A percentile compares a stretch with the other conserved stretches of the same genome.
Conservation (phyloP, 179 eudicot genomes). For the Beta lomatogona region DNA sequence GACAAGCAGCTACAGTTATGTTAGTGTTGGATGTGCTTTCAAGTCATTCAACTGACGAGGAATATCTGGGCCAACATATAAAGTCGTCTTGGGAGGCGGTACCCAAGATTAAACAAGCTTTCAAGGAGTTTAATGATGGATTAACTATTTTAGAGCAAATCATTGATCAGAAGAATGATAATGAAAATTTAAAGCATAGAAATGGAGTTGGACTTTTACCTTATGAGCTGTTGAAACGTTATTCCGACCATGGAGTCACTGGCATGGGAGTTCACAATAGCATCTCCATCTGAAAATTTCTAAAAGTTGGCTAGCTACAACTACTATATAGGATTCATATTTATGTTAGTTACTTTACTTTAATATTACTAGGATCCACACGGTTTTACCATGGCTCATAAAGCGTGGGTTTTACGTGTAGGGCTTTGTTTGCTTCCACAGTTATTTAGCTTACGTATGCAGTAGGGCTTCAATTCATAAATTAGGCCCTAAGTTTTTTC, state of each 20-base stretch:
- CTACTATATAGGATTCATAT: too few species aligned
- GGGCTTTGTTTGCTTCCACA: too few species aligned
- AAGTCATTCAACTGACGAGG: slow-evolving; percentile 66
- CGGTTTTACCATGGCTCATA: too few species aligned
- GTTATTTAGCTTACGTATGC: too few species aligned
- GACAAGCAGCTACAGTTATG: slow-evolving; percentile 61
- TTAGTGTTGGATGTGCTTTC: slow-evolving; percentile 60
- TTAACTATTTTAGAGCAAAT: slow-evolving; percentile 56
- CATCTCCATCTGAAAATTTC: slow-evolving; percentile 50
- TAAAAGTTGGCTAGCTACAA: too few species aligned
- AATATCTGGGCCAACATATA: slow-evolving; percentile 51
- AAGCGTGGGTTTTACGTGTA: too few species aligned
- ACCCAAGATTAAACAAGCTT: slow-evolving; percentile 47
- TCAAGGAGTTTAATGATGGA: slow-evolving; percentile 45
- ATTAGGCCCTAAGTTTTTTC: too few species aligned
- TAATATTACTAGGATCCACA: too few species aligned
- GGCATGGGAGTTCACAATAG: slow-evolving; percentile 67
- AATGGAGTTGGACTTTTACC: slow-evolving; percentile 71
- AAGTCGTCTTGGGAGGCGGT: slow-evolving; percentile 52
- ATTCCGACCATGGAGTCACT: slow-evolving; percentile 60
- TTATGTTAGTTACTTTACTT: too few species aligned
- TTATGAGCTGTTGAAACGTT: slow-evolving; percentile 62
- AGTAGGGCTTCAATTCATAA: too few species aligned
- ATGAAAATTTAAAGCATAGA: slow-evolving; percentile 44
- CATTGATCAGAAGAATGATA: slow-evolving; percentile 54